Evolutionary conservation across 139 green algal genomes (phyloP).

Genomic region (Picochlorum sp.): DNA sequence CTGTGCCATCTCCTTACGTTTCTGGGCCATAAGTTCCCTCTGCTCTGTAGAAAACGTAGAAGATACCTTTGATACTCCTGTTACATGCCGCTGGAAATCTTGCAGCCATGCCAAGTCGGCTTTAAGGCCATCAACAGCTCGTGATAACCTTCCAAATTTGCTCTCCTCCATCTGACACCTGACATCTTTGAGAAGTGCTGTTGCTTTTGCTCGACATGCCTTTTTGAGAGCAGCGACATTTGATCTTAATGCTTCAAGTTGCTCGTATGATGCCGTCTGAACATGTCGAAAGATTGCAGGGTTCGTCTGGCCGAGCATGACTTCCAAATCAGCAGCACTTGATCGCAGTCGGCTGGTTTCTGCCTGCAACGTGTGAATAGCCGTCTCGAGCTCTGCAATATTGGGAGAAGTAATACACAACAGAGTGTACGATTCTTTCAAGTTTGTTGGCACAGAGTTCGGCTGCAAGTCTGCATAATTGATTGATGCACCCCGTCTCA

Average conservation of each 20-base stretch:
- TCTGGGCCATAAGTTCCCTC: conserved; percentile 4
- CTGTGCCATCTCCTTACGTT: not conserved
- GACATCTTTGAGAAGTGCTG: conserved; percentile 21
- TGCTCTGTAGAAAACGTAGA: conserved; percentile 4
- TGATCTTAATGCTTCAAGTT: conserved; percentile 40
- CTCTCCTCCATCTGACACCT: conserved; percentile 26
- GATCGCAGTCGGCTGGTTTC: conserved; percentile 25
- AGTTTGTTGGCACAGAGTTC: conserved; percentile 17
- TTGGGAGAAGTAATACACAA: conserved; percentile 15
- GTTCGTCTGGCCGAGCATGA: conserved; percentile 31
- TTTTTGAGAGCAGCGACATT: conserved; percentile 47
- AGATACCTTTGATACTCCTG: not conserved
- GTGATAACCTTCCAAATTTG: not conserved
- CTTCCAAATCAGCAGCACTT: conserved; percentile 27
- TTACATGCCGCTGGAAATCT: not conserved
- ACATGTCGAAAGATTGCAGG: conserved; percentile 39
- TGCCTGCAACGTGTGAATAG: conserved; percentile 37
- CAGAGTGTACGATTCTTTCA: conserved; percentile 34
- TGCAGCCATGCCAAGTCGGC: conserved; percentile 9
- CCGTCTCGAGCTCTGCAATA: conserved; percentile 28
- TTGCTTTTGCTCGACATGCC: conserved; percentile 39
- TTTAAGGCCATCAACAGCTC: conserved; percentile 9
- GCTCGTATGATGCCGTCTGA: conserved; percentile 10
- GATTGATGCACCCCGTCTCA: conserved; percentile 61
- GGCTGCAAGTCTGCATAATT: conserved; percentile 41